Evolutionary conservation across 441 rosid species (phyloP), one percentile per base, ranked within the genome.

Genomic region (Jatropha multifida): DNA sequence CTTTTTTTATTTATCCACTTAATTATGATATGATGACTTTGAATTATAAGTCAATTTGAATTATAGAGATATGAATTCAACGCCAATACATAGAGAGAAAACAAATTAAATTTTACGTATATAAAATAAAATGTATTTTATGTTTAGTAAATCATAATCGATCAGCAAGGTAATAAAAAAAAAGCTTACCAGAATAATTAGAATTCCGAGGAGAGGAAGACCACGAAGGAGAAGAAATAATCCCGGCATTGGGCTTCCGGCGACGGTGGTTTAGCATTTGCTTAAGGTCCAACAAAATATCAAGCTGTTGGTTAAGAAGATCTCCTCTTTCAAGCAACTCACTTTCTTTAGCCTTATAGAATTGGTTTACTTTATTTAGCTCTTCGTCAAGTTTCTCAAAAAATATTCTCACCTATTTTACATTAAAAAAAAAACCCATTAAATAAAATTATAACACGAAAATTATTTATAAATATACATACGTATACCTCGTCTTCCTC

Each of bases 291-390:
- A 87, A 27, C 80, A 96, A 81, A 69, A 89, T 91, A 46, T 88
- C 85, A 0, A 92, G 87, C 75, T 94, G 99, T 83, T 88, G 92
- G 79, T 83, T 86, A 20, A 94, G 85, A 69, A 76, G 80, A 74
- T 90, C 94, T 63, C 94, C 98, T 79, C 93, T 96, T 56, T 89
- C 97, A 2, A 91, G 70, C 55, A 96, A 90, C 82, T 96, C 99
- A 11, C 81, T 83, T 80, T 96, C 99, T 81, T 82, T 90, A 0
- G 74, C 73, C 82, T 82, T 89, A 87, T 94, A 89, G 76, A 96
- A 96, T 67, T 83, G 88, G 84, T 94, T 94, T 81, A 94, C 98
- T 75, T 92, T 94, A 73, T 89, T 87, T 10, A 94, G 81, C 73
- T 96, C 99, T 41, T 85, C 93, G 60, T 91, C 98, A 58, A 96